Evolutionary conservation across 2,329 filamentous ascomycete genomes (phyloP).

Genomic region (Pezicula radicicola): DNA sequence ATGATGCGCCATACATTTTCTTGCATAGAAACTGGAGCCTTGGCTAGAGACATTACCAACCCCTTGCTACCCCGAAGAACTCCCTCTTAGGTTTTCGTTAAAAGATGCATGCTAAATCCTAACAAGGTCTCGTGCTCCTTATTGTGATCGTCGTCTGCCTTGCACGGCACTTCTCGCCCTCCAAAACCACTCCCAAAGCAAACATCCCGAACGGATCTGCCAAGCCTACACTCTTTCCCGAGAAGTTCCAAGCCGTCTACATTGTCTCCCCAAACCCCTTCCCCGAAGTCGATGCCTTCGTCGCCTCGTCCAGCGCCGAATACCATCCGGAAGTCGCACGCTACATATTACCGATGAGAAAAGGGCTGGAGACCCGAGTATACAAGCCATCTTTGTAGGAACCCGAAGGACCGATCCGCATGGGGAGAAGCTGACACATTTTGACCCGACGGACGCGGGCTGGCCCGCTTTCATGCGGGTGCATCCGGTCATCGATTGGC

Average conservation of each 20-base stretch:
- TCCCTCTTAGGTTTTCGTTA: too few relatives aligned
- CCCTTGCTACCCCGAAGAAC: too few relatives aligned
- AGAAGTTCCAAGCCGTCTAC: conserved; percentile 74
- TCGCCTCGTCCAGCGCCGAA: conserved; percentile 56
- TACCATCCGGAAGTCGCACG: conserved; percentile 77
- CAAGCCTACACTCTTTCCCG: conserved; percentile 31
- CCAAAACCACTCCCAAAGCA: too few relatives aligned
- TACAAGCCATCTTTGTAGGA: conserved; percentile 82
- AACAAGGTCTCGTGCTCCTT: too few relatives aligned
- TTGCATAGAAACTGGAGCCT: too few relatives aligned
- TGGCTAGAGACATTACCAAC: too few relatives aligned
- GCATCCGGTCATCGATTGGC: conserved; percentile 97
- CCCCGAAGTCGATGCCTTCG: conserved; percentile 80
- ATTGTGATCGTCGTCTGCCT: too few relatives aligned
- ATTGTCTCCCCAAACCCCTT: conserved; percentile 85
- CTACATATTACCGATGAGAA: conserved; percentile 76
- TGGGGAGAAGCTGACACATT: conserved; percentile 74
- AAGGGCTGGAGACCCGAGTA: conserved; percentile 64
- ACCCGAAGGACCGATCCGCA: conserved; percentile 92
- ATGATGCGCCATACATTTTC: too few relatives aligned
- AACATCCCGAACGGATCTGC: conserved; percentile 45
- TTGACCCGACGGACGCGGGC: conserved; percentile 81
- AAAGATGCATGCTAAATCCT: too few relatives aligned
- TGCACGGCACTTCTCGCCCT: conserved; percentile 92
- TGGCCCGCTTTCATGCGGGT: conserved; percentile 94